Evolutionary conservation across 345 rosid genomes (phyloP), one percentile per base, ranked within the genome.

Genomic region (Acer negundo): DNA sequence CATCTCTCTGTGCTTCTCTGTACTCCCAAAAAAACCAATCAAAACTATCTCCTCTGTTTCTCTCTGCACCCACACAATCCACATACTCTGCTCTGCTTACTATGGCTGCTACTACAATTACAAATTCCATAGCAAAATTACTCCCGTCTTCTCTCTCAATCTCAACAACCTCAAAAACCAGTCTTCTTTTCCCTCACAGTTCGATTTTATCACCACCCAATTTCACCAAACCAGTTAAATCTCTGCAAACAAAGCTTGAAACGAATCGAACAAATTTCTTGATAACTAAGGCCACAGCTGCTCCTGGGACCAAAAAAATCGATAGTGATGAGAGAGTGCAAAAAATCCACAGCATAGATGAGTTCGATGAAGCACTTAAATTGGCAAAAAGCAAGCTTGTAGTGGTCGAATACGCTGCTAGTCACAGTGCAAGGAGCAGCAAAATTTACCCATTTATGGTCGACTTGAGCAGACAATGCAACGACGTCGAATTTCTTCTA

Each of bases 361-460:
- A 95, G 74, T 89, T 93, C 67, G 98, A 95, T 55, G 90, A 87
- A 51, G 97, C 95, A 16, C 82, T 95, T 11, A 82, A 56, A 77
- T 63, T 65, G 61, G 98, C 99, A 0, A 85, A 90, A 79, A 83
- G 81, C 81, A 90, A 77, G 84, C 90, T 95, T 11, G 96, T 93
- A 6, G 99, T 93, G 75, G 96, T 89, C 7, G 98, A 95, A 82
- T 95, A 75, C 19, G 97, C 91, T 0, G 87, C 90, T 7, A 89
- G 89, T 67, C 67, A 82, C 77, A 93, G 88, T 74, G 58, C 11
- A 3, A 72, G 85, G 24, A 92, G 94, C 85, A 82, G 80, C 22
- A 75, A 85, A 74, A 90, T 92, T 55, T 93, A 92, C 84, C 99
- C 99, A 23, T 93, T 92, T 80, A 88, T 93, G 97, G 98, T 91